Base-by-base conservation (phyloP, 805 yeast genomes). In the Hanseniaspora osmophila region DNA sequence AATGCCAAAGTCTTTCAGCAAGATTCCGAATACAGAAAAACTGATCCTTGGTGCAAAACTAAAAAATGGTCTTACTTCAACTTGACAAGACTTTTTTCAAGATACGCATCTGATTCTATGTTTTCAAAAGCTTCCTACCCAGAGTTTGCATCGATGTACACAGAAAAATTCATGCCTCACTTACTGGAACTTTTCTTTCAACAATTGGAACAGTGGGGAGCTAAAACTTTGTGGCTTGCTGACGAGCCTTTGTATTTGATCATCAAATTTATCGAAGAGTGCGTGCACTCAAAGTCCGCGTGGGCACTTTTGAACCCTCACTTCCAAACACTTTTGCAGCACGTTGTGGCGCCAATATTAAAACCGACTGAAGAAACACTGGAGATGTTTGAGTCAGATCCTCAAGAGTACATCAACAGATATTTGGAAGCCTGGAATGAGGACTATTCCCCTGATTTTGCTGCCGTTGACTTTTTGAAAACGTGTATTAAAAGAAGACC, bases 61-160 rank as follows among this genome's bases (percentile, higher is more conserved):
- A 88, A 74, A 65, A 92, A 90, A 61, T 90, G 97, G 96, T 76
- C 94, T 0, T 78, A 78, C 56, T 86, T 85, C 19, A 86, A 84
- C 59, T 59, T 88, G 37, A 73, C 71, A 52, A 74, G 94, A 52
- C 59, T 87, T 2, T 84, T 84, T 54, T 72, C 71, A 44, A 71
- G 90, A 53, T 87, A 82, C 57, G 85, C 81, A 1, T 73, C 84
- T 0, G 61, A 62, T 18, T 63, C 68, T 2, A 51, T 67, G 16
- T 60, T 66, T 44, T 66, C 57, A 47, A 76, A 72, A 50, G 75
- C 69, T 53, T 66, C 68, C 18, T 84, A 84, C 55, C 69, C 66
- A n/a, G 73, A 68, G 2, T 92, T 85, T 61, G 72, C 75, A 46
- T 54, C 60, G 1, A 51, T 74, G 44, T 87, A 78, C 58, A 58